These are phyloP conservation scores for Aspergillus neoniger DNA, from an alignment of 2,329 filamentous ascomycete genomes.

Conservation along the genomic window DNA sequence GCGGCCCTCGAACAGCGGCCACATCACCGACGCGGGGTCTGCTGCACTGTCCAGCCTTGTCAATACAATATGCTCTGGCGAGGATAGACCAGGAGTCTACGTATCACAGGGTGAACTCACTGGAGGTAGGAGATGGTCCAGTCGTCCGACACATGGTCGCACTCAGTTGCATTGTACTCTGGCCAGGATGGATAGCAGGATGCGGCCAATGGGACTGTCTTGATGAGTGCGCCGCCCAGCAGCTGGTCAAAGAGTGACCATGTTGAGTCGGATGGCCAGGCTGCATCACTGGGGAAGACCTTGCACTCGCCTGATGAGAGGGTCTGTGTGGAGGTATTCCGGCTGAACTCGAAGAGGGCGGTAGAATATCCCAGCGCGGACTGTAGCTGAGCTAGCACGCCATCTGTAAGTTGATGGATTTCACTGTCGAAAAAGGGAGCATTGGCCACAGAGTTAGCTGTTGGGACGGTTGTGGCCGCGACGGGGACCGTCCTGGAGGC, in stretches of 20 bases:
- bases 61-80: not conserved
- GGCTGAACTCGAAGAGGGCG: slow-evolving; percentile 27
- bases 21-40: slow-evolving; percentile 30
- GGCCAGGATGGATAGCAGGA: slow-evolving; percentile 30
- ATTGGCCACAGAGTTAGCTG: slow-evolving; percentile 15
- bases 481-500: slow-evolving; percentile 14
- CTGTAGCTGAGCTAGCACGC: slow-evolving; percentile 19
- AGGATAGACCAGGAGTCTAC: too few relatives aligned
- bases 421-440: slow-evolving; percentile 28
- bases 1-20: slow-evolving; percentile 31
- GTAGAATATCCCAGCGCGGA: slow-evolving; percentile 13
- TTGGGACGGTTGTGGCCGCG: slow-evolving; percentile 10
- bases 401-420: slow-evolving; percentile 29
- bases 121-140: slow-evolving; percentile 31
- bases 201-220: slow-evolving; percentile 31
- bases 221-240: slow-evolving; percentile 27
- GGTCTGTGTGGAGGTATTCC: slow-evolving; percentile 7
- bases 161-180: slow-evolving; percentile 25
- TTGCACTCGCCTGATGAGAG: slow-evolving; percentile 22
- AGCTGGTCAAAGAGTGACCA: slow-evolving; percentile 29
- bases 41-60: slow-evolving; percentile 17
- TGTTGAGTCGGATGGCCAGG: slow-evolving; percentile 24
- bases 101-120: slow-evolving; percentile 15
- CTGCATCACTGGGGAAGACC: slow-evolving; percentile 27
- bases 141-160: slow-evolving; percentile 20